phyloP scores from a whole-genome alignment of 495 filamentous ascomycete genomes.

The Poronia punctata region DNA sequence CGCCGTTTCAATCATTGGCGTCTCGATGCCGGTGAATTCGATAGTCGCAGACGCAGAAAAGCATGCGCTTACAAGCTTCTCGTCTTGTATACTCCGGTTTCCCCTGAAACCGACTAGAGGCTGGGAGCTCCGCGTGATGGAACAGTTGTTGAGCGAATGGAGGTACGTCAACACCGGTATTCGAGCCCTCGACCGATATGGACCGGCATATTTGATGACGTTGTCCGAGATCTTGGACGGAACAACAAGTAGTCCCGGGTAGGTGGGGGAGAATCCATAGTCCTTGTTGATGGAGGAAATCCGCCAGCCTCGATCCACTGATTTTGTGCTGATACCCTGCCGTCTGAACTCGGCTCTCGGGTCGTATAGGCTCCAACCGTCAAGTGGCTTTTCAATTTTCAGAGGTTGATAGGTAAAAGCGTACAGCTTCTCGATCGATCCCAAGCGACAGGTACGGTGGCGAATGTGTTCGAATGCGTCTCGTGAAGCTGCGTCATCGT shows the following conservation, averaged over 20 bases:
- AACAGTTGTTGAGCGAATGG: conserved; percentile 94
- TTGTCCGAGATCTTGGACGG: conserved; percentile 90
- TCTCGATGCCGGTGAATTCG: conserved; percentile 31
- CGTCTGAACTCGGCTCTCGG: conserved; percentile 71
- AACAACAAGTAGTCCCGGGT: conserved; percentile 77
- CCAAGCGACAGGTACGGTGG: conserved; percentile 71
- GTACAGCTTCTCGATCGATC: conserved; percentile 82
- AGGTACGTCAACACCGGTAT: conserved; percentile 89
- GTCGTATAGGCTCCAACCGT: conserved; percentile 88
- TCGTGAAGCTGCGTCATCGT: conserved; percentile 61
- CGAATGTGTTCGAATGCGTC: conserved; percentile 89
- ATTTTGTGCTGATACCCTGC: conserved; percentile 73
- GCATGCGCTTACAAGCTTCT: conserved; percentile 85
- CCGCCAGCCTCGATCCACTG: conserved; percentile 72
- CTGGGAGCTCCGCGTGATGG: conserved; percentile 92
- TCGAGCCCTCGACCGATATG: conserved; percentile 77
- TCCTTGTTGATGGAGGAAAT: conserved; percentile 84
- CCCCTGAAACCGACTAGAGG: conserved; percentile 80
- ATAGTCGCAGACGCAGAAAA: conserved; percentile 65
- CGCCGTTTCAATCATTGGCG: conserved; percentile 10
- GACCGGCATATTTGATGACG: conserved; percentile 86
- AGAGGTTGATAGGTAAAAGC: conserved; percentile 80
- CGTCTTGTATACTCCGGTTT: conserved; percentile 91
- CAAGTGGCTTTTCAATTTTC: conserved; percentile 60
- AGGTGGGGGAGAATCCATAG: conserved; percentile 90